Conservation (phyloP, 768 basidiomycete species). For the Dioszegia aurantiaca region DNA sequence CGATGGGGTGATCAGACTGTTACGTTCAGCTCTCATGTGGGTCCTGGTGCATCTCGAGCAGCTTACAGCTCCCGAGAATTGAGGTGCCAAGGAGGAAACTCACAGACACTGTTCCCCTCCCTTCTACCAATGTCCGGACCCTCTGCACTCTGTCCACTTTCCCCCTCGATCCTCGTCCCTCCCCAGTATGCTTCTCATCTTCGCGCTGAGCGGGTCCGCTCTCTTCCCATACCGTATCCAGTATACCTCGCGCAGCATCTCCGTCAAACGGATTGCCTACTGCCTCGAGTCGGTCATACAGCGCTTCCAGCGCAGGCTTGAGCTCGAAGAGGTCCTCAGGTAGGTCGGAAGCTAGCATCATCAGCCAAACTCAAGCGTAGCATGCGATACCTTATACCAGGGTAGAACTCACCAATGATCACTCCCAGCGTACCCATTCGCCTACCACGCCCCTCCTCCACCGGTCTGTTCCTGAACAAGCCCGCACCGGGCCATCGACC, state of each 20-base stretch:
- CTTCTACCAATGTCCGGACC: constrained; percentile 13
- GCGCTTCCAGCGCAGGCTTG: constrained; percentile 14
- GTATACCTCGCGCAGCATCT: neutral
- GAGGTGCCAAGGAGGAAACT: neutral
- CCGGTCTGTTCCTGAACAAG: constrained; percentile 38
- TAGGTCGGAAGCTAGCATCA: constrained; percentile 2
- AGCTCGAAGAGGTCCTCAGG: constrained; percentile 25
- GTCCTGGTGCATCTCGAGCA: too few species aligned
- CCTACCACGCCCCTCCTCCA: constrained; percentile 36
- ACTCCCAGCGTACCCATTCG: constrained; percentile 49
- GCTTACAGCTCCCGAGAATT: too few species aligned
- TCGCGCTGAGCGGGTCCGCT: constrained; percentile 7
- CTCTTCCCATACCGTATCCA: constrained; percentile 23
- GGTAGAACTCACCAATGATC: constrained; percentile 28
- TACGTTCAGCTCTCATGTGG: too few species aligned
- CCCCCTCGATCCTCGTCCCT: constrained; percentile 1
- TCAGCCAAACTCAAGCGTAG: neutral
- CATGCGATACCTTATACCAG: too few species aligned
- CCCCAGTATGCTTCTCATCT: neutral
- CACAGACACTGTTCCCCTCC: constrained; percentile 17
- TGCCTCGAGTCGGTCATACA: constrained; percentile 33
- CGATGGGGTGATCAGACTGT: constrained; percentile 36
- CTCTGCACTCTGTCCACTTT: constrained; percentile 8
- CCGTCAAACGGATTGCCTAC: constrained; percentile 14
- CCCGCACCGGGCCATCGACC: constrained; percentile 19